Evolutionary conservation across 2,329 filamentous ascomycete species (phyloP), one percentile per base, ranked within the genome.

Genomic region (Apiospora phragmitis): DNA sequence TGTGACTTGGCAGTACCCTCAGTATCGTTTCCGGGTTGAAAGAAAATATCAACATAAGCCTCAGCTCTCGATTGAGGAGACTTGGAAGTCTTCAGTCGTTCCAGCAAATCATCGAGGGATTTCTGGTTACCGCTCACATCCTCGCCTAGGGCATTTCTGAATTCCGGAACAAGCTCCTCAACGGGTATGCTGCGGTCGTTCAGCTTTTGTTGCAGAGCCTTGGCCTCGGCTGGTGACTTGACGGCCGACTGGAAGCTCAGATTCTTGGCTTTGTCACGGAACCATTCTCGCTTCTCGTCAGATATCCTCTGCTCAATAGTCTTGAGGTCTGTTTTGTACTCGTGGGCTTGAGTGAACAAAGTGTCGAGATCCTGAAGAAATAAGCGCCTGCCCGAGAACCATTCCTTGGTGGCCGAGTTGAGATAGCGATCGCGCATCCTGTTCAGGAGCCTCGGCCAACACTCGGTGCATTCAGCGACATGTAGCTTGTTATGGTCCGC

Each of bases 251-350:
- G 75, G 11, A 80, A 73, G 12, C 75, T 73, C 11, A 80, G 66
- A 41, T 72, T 76, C 59, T 74, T 75, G 62, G 76, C 71, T 70
- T 74, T 79, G 69, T 76, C 85, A 69, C 85, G 83, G 70, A 88
- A 87, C 87, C 88, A 89, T 14, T 83, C 82, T 71, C 83, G 82
- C 75, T 87, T 87, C 76, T 89, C 87, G 38, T 83, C 83, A 12
- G 81, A 80, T 74, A 90, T 84, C 71, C 84, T 83, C 29, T 82
- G 81, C 73, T 89, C 87, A 51, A 90, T 83, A 24, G 76, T 79
- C 55, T 81, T 79, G 16, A 88, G 77, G 68, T 82, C 81, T n/a
- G 81, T 76, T 62, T 82, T 82, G 73, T 82, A 79, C 21, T 81
- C 79, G 73, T 83, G 84, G 68, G 84, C 86, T 68, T 85, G 84